Evolutionary conservation across 2,329 filamentous ascomycete species (phyloP), one percentile per base, ranked within the genome.

Genomic region (Botryotinia narcissicola): DNA sequence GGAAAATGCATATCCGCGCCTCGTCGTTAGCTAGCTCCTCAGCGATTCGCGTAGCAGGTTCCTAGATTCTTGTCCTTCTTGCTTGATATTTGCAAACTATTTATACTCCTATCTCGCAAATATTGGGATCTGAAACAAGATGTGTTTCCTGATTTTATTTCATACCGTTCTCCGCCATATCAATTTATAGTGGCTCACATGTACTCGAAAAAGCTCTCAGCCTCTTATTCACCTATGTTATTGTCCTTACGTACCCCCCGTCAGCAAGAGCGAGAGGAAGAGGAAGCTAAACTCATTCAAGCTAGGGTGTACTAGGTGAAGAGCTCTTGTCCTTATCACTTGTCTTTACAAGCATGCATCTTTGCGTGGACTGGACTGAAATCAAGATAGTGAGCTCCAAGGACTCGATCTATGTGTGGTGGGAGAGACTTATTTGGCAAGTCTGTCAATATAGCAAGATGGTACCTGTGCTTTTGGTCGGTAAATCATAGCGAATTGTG

Each of bases 291-390:
- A 37, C 32, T 60, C 9, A 5, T 22, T 14, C 22, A 22, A 60
- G 57, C 1, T 37, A 18, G 32, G n/a, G 4, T 0, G 4, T 12
- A 16, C 0, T 3, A 14, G 32, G 20, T 25, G 12, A 2, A 0
- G 57, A 3, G 57, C 4, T 60, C 8, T 14, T 2, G 0, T 22
- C 12, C 9, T 14, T 12, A 37, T 2, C 6, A 37, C 2, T 2
- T 37, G 5, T 59, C 35, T 35, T 14, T 60, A 60, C 37, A 35
- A 37, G 12, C 0, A 16, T 60, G 32, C 1, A 37, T 7, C 32
- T 37, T 22, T 3, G 10, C 9, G 29, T 18, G 29, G 1, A 22
- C 22, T 10, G 3, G 6, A 59, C 7, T 20, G 8, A 35, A 4
- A 32, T 5, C 29, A 59, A 5, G 4, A 25, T 48, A 25, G 44